phyloP scores from a whole-genome alignment of 23 red algal species.

The Gracilaria domingensis region DNA sequence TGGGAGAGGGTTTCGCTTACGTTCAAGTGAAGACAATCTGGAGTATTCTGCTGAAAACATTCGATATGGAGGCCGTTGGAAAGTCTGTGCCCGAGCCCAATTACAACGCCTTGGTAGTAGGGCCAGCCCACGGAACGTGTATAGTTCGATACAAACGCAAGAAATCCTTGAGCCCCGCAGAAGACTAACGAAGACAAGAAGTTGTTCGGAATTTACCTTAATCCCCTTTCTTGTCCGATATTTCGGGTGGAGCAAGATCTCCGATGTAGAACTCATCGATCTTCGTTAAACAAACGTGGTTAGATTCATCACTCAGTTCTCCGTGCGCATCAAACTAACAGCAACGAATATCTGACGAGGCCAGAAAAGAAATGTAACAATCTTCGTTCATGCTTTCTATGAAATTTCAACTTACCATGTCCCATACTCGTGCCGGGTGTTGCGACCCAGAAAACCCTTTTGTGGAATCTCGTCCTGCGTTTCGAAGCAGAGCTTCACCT shows the following conservation, averaged over 20 bases:
- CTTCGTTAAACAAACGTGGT: constrained; percentile 21
- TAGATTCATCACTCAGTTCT: constrained; percentile 3
- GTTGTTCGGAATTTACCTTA: not conserved
- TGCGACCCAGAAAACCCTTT: constrained; percentile 95
- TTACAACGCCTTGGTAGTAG: constrained; percentile 88
- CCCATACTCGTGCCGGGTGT: constrained; percentile 80
- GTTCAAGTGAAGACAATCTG: constrained; percentile 99
- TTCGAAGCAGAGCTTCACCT: constrained; percentile 93
- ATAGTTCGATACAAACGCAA: constrained; percentile 61
- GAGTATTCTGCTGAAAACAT: constrained; percentile 86
- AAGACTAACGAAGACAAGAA: not conserved
- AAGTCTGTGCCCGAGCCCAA: constrained; percentile 77
- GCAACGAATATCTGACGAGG: not conserved
- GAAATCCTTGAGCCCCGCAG: not conserved
- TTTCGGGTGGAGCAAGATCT: constrained; percentile 37
- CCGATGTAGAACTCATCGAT: constrained; percentile 76
- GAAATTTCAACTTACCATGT: constrained; percentile 63
- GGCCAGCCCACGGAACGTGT: constrained; percentile 68
- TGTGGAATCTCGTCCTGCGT: constrained; percentile 94
- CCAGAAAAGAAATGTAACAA: not conserved
- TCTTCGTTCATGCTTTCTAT: not conserved
- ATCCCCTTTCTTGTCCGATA: constrained; percentile 55
- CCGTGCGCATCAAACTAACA: not conserved
- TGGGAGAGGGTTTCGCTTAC: constrained; percentile 99
- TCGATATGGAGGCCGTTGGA: constrained; percentile 86